Evolutionary conservation across 2,329 filamentous ascomycete genomes (phyloP).

Genomic region (Talaromyces sp.): DNA sequence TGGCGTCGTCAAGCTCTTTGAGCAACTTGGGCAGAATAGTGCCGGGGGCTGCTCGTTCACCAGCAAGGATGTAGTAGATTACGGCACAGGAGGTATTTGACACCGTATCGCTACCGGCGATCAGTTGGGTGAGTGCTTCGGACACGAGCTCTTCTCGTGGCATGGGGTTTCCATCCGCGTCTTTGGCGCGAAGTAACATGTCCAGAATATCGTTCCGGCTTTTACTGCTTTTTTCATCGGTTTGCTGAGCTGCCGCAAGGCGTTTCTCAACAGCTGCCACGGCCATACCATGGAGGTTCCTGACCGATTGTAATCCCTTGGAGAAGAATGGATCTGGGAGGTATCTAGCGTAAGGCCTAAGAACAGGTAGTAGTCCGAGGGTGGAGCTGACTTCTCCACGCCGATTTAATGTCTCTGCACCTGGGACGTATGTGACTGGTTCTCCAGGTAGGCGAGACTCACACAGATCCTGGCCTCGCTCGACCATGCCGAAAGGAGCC

Average conservation of each 20-base stretch:
- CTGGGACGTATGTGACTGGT: constrained; percentile 21
- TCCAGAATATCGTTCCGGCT: constrained; percentile 29
- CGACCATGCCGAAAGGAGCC: constrained; percentile 24
- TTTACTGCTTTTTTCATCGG: constrained; percentile 18
- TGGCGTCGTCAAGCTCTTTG: constrained; percentile 24
- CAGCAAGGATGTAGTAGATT: constrained; percentile 10
- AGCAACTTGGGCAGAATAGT: constrained; percentile 20
- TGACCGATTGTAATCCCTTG: constrained; percentile 18
- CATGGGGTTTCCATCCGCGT: constrained; percentile 28
- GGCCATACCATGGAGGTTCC: constrained; percentile 24
- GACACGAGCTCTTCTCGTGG: constrained; percentile 28
- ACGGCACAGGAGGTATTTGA: constrained; percentile 27
- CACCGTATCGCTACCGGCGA: constrained; percentile 35
- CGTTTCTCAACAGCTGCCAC: constrained; percentile 30
- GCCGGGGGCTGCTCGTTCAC: constrained; percentile 21
- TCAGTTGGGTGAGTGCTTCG: constrained; percentile 33
- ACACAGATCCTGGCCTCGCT: constrained; percentile 23
- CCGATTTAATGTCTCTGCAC: constrained; percentile 22
- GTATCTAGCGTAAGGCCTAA: constrained; percentile 20
- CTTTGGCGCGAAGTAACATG: constrained; percentile 29
- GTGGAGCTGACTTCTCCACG: constrained; percentile 24
- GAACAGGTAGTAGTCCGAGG: constrained; percentile 16
- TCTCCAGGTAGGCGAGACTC: constrained; percentile 21
- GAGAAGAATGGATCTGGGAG: constrained; percentile 26
- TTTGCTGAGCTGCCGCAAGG: not conserved